phyloP scores from a whole-genome alignment of 2,329 filamentous ascomycete species.

The Cytospora piceae region DNA sequence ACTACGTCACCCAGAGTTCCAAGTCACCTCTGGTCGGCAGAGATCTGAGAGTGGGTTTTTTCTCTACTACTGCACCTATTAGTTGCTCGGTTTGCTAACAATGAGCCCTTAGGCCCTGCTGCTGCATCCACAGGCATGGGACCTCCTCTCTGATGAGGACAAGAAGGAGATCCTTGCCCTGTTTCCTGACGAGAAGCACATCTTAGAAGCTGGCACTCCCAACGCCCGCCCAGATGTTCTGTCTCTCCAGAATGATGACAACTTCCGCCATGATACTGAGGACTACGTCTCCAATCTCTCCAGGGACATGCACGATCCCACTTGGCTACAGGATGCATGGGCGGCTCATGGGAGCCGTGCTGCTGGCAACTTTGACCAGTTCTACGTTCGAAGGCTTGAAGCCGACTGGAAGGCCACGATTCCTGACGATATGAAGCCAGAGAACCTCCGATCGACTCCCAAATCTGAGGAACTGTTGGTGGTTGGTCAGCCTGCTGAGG shows the following conservation, averaged over 20 bases:
- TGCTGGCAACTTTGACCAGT: conserved; percentile 55
- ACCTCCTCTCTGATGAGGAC: conserved; percentile 41
- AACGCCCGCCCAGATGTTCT: conserved; percentile 42
- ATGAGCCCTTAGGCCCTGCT: conserved; percentile 40
- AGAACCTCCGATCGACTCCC: conserved; percentile 10
- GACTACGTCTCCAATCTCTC: conserved; percentile 49
- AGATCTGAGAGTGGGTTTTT: conserved; percentile 42
- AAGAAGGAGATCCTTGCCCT: conserved; percentile 41
- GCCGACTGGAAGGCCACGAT: conserved; percentile 48
- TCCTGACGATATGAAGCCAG: conserved; percentile 25
- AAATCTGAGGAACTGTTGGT: background rate
- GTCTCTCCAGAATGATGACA: conserved; percentile 46
- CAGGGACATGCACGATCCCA: conserved; percentile 53
- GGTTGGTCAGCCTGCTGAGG: background rate
- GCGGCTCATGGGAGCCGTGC: conserved; percentile 53
- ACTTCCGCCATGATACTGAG: conserved; percentile 48
- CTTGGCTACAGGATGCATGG: conserved; percentile 58
- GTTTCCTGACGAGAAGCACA: conserved; percentile 42
- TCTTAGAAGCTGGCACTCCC: conserved; percentile 39
- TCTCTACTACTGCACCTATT: background rate
- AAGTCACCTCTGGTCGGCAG: conserved; percentile 41
- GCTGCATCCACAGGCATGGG: conserved; percentile 44
- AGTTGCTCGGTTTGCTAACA: conserved; percentile 19
- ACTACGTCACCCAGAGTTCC: conserved; percentile 41
- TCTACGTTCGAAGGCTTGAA: conserved; percentile 49